These are phyloP conservation scores for Telopea speciosissima DNA, from an alignment of 177 flowering plant species.

Conservation along the genomic window DNA sequence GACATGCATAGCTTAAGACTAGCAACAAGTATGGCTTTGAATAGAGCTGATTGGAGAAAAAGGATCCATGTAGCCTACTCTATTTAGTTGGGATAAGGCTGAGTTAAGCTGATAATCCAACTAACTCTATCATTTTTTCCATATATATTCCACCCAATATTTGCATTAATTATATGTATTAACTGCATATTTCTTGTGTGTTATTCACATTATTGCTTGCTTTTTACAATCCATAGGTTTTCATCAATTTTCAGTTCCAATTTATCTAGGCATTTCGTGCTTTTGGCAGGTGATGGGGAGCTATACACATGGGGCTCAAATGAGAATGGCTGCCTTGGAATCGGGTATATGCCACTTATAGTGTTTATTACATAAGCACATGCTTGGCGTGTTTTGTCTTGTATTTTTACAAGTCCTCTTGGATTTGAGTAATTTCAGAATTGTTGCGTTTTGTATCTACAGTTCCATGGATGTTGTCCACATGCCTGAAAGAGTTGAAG, in stretches of 20 bases:
- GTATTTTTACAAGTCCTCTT: slow-evolving; percentile 1
- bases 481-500: slow-evolving; percentile 74
- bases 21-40: no score
- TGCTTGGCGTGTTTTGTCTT: not conserved
- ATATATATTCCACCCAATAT: no score
- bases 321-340: slow-evolving; percentile 98
- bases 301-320: slow-evolving; percentile 94
- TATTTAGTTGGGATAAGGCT: no score
- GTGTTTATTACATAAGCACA: not conserved
- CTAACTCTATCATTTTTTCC: no score
- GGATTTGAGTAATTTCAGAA: not conserved
- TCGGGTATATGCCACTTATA: slow-evolving; percentile 47
- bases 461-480: slow-evolving; percentile 46
- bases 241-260: not conserved
- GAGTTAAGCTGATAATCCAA: no score
- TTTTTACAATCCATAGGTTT: not conserved
- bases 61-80: no score
- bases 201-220: not conserved
- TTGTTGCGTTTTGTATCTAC: slow-evolving; percentile 14
- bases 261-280: slow-evolving; percentile 1
- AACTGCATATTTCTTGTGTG: no score
- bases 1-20: no score
- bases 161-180: no score
- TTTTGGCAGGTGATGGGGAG: slow-evolving; percentile 60
- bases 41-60: no score